Percentiles rank a stretch among this genome's conserved stretches.
Conservation (phyloP, 2,329 filamentous ascomycete species). For the Cordyceps militaris region DNA sequence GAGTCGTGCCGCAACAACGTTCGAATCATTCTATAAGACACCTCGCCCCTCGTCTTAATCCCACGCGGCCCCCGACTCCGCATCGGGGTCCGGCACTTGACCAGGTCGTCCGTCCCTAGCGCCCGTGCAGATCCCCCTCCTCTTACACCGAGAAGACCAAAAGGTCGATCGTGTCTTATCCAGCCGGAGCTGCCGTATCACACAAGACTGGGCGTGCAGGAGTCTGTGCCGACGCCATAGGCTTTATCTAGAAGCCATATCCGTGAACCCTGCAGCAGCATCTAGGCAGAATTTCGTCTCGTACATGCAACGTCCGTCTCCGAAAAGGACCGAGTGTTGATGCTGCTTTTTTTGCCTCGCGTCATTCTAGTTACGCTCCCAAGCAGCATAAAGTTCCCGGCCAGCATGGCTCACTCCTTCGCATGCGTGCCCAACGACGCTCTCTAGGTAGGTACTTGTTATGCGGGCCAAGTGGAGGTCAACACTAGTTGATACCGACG, state of each 20-base stretch:
- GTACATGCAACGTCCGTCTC: neutral
- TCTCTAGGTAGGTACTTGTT: too few species aligned
- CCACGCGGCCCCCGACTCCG: neutral
- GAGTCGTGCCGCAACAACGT: neutral
- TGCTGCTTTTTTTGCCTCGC: neutral
- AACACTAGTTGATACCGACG: neutral
- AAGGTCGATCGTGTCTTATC: neutral
- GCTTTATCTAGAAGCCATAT: neutral
- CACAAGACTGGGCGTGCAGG: neutral
- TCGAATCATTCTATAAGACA: neutral
- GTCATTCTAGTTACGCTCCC: neutral
- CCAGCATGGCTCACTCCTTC: neutral
- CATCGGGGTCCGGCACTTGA: constrained; percentile 6
- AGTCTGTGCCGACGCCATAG: neutral
- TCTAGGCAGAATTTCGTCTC: neutral
- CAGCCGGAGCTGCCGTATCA: neutral
- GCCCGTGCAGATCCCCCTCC: neutral
- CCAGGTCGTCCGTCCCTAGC: neutral
- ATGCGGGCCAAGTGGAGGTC: neutral
- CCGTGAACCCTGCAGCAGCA: neutral
- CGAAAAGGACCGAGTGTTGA: neutral
- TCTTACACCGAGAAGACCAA: constrained; percentile 1
- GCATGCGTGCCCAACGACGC: constrained; percentile 6
- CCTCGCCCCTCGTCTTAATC: neutral
- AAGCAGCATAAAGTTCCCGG: neutral